A percentile compares a stretch with the other conserved stretches of the same genome.
phyloP scores from a whole-genome alignment of 2,329 filamentous ascomycete species.

The Phialophora macrospora region DNA sequence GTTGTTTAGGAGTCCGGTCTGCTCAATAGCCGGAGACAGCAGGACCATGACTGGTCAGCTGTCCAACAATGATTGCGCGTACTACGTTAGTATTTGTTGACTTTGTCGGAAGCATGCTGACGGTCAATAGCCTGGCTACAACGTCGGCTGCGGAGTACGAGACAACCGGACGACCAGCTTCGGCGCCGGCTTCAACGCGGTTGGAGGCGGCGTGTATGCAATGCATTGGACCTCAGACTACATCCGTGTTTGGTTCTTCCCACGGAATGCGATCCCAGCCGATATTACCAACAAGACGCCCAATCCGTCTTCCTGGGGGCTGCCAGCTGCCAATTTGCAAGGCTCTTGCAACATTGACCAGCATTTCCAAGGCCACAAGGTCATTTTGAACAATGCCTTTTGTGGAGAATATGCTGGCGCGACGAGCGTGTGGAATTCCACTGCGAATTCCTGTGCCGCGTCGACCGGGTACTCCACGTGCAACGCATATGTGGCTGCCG shows the following conservation, averaged over 20 bases:
- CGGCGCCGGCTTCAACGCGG: conserved; percentile 69
- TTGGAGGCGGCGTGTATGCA: conserved; percentile 68
- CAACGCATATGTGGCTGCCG: conserved; percentile 35
- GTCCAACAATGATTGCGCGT: conserved; percentile 59
- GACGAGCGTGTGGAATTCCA: conserved; percentile 45
- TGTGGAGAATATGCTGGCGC: conserved; percentile 81
- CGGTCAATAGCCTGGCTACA: conserved; percentile 41
- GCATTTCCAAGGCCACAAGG: conserved; percentile 70
- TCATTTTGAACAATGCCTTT: conserved; percentile 77
- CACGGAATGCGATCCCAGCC: conserved; percentile 47
- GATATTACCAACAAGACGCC: conserved; percentile 50
- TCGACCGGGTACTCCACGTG: conserved; percentile 32
- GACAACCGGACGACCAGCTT: conserved; percentile 54
- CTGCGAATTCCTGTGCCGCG: conserved; percentile 30
- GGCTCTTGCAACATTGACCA: conserved; percentile 68
- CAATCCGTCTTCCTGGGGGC: conserved; percentile 50
- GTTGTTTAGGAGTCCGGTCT: conserved; percentile 30
- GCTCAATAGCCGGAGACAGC: conserved; percentile 38
- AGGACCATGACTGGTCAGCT: conserved; percentile 47
- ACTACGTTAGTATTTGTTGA: conserved; percentile 41
- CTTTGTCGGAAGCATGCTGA: conserved; percentile 5
- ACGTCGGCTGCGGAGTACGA: conserved; percentile 60
- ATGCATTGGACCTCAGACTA: conserved; percentile 58
- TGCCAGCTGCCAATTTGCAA: conserved; percentile 63
- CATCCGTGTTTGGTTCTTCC: conserved; percentile 56